Evolutionary conservation across 23 red algal genomes (phyloP).

Genomic region (Pyropia yezoensis): DNA sequence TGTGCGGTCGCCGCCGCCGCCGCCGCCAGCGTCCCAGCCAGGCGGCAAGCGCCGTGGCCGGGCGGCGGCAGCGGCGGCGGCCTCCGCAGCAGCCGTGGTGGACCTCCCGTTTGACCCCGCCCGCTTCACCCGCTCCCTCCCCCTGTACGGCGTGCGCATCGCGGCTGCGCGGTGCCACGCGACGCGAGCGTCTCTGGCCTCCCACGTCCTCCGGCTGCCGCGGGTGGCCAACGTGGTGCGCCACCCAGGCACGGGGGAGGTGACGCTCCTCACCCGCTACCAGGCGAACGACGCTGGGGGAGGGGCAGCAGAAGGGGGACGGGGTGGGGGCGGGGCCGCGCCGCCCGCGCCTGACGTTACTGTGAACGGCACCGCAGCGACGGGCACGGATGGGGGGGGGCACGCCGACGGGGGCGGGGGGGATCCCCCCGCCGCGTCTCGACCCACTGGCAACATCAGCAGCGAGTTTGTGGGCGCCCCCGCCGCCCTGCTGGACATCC

Average conservation of each 20-base stretch:
- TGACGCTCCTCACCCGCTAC: not conserved
- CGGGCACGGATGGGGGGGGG: not conserved
- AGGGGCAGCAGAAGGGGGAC: not conserved
- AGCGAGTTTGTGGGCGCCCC: not conserved
- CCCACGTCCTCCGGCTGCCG: slow-evolving; percentile 28
- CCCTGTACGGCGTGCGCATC: slow-evolving; percentile 23
- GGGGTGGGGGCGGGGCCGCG: not conserved
- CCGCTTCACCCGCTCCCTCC: slow-evolving; percentile 7
- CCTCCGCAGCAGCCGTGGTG: not conserved
- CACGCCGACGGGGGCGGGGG: not conserved
- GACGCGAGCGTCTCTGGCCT: slow-evolving; percentile 19
- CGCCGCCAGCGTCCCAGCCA: too few species aligned
- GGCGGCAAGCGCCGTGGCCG: too few species aligned
- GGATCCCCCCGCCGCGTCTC: not conserved
- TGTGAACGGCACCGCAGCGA: not conserved
- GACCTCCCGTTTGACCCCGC: slow-evolving; percentile 7
- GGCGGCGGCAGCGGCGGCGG: not conserved
- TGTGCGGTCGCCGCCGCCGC: too few species aligned
- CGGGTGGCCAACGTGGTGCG: slow-evolving; percentile 31
- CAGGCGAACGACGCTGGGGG: slow-evolving; percentile 2
- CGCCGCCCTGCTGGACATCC: slow-evolving; percentile 4
- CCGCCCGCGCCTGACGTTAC: too few species aligned
- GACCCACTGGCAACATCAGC: not conserved
- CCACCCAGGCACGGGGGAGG: not conserved
- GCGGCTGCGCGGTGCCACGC: slow-evolving; percentile 19